Evolutionary conservation across 176 grass and related monocot species (phyloP).

Genomic region (Tuctoria greenei): DNA sequence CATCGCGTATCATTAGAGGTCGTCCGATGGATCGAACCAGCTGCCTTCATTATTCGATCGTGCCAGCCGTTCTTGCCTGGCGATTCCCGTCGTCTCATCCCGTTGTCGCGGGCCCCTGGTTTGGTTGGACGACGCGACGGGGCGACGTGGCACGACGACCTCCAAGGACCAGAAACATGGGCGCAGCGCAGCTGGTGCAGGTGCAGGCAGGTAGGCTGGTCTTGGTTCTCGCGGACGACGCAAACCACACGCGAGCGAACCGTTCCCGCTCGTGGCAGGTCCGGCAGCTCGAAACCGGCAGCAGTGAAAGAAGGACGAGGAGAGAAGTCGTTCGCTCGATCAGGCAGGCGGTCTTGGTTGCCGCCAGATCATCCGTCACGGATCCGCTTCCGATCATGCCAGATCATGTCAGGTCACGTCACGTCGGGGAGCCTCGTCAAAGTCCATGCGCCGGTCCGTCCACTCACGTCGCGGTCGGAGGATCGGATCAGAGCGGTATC

Average conservation of each 20-base stretch:
- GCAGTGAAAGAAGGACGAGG: too few species aligned
- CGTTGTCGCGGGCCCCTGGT: too few species aligned
- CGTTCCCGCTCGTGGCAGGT: background rate
- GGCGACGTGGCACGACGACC: constrained; percentile 20
- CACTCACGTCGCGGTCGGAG: background rate
- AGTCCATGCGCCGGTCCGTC: background rate
- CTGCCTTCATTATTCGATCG: background rate
- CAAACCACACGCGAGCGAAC: background rate
- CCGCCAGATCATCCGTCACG: background rate
- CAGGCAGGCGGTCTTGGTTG: background rate
- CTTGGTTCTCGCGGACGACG: too few species aligned
- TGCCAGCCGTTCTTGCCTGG: background rate
- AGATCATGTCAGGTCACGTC: background rate
- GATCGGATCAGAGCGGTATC: constrained; percentile 4
- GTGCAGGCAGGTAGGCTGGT: too few species aligned
- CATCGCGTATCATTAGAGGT: background rate
- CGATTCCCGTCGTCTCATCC: background rate
- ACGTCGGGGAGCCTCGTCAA: background rate
- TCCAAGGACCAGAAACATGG: background rate
- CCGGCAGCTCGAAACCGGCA: background rate
- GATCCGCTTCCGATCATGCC: too few species aligned
- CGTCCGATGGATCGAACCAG: background rate
- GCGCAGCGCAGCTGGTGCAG: too few species aligned
- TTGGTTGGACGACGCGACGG: too few species aligned
- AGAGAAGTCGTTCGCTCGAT: background rate